Base-by-base conservation (phyloP, 2,329 filamentous ascomycete species). In the Leptodontidium sp. region DNA sequence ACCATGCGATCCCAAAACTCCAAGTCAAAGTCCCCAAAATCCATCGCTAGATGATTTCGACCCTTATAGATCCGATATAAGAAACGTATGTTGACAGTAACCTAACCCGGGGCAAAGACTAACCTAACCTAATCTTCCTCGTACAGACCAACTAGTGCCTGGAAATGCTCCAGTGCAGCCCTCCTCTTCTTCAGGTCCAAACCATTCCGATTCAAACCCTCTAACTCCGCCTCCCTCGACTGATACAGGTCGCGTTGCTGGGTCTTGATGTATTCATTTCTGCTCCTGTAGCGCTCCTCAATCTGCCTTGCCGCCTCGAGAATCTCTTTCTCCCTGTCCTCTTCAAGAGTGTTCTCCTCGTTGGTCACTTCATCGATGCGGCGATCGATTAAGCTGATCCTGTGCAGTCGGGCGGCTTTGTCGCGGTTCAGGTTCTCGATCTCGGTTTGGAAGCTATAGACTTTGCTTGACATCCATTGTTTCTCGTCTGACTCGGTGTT, bases 401-500 rank as follows among this genome's bases (percentile, higher is more conserved):
- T 55, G 5, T 64, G 49, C 11, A 64, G 38, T 14, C 50, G 50
- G 14, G 50, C 5, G 3, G 62, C 50, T 40, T 45, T n/a, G 21
- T 64, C 62, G 21, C 35, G 21, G 12, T 57, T 45, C 21, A 64
- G 50, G 21, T 32, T 57, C 14, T 43, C 50, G 24, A 64, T 64
- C 38, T 64, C 35, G 15, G 24, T 29, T 11, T 32, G 49, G 38
- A 21, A 45, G 24, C 35, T 45, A 21, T 3, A 21, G 12, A 40
- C 62, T 57, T 64, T 64, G 11, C 35, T 59, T 14, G 57, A 29
- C 57, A 59, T 59, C 57, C 57, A 59, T 43, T 45, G 35, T 8
- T 59, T 59, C 12, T 59, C 57, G 35, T 43, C 35, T 15, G 35
- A 14, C 11, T 43, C 38, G 57, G 29, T 3, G 6, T 59, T 43